Evolutionary conservation across 768 basidiomycete species (phyloP), one percentile per base, ranked within the genome.

Genomic region (Leucocoprinus birnbaumii): DNA sequence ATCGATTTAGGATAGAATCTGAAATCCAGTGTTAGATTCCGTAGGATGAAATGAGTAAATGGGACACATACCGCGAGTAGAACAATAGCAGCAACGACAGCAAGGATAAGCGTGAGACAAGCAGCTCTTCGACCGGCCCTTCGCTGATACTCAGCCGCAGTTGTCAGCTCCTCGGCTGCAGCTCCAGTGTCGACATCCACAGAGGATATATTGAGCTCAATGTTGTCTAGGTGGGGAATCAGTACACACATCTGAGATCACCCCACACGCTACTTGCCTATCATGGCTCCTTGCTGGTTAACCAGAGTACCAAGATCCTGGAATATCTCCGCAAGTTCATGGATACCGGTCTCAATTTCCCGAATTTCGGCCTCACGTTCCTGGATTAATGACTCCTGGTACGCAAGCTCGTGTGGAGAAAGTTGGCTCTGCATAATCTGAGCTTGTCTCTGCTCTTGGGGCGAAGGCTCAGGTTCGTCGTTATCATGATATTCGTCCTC

Each of bases 291-390:
- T 68, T 99, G 97, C 66, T 98, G 92, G 56, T 86, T 84, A 1
- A 99, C 95, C 44, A 99, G 78, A 14, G 94, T 95, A 42, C 95
- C 96, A 44, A 99, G 74, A 71, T 98, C 95, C 48, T 91, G 84
- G 79, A 99, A 98, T 65, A 99, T 98, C 70, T 98, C 93, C 24
- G 91, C 83, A 44, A 99, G 72, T 69, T 99, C 96, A 64, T 96
- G 93, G 53, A 99, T 98, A 6, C 97, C 96, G 6, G 84, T 86
- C 70, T 99, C 97, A 49, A 99, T 99, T 66, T 98, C 94, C 48
- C 90, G 84, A 52, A 98, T 98, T 64, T 98, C 97, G 0, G 78
- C 79, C 68, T 99, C 96, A 16, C 97, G 88, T 66, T 99, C 97
- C 49, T 89, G 86, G 51, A 97, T 94, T 35, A 98, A 74, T 9